A percentile compares a stretch with the other conserved stretches of the same genome.
Conservation (phyloP, 371 early-diverging fungal species). For the Rhizopus arrhizus region DNA sequence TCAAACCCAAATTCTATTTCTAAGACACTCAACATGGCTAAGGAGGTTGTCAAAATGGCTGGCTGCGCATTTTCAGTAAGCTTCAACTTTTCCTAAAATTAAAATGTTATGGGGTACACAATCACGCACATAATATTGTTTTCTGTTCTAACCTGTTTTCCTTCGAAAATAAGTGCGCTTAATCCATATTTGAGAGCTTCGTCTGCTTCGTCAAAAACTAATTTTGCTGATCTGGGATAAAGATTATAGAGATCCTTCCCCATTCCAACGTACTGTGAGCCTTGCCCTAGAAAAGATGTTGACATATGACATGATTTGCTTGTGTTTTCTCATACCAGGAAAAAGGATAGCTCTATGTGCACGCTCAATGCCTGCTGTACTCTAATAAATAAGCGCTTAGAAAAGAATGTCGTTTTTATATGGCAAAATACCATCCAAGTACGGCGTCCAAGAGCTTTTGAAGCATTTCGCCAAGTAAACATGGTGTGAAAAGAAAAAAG, state of each 20-base stretch:
- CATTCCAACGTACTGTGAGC: conserved; percentile 92
- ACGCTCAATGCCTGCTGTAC: conserved; percentile 55
- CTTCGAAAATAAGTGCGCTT: conserved; percentile 82
- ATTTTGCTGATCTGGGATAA: conserved; percentile 71
- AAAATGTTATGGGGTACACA: neutral
- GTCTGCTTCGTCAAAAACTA: conserved; percentile 89
- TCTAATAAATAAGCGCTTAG: conserved; percentile 29
- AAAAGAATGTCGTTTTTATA: neutral
- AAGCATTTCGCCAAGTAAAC: neutral
- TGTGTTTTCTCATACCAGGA: conserved; percentile 39
- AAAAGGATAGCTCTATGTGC: conserved; percentile 58
- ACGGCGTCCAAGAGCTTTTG: conserved; percentile 18
- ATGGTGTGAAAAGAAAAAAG: neutral
- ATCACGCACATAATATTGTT: neutral
- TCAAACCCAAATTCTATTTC: conserved; percentile 83
- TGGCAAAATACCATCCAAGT: conserved; percentile 32
- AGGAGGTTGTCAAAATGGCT: conserved; percentile 88
- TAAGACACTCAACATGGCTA: conserved; percentile 86
- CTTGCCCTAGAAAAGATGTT: conserved; percentile 62
- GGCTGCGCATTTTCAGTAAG: conserved; percentile 93
- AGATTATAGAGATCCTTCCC: conserved; percentile 84
- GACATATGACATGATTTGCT: neutral
- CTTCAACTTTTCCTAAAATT: conserved; percentile 58
- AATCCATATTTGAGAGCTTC: conserved; percentile 74
- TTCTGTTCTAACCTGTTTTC: conserved; percentile 59